A percentile compares a stretch with the other conserved stretches of the same genome.
Conservation (phyloP, 805 yeast genomes). For the Candida maesae region DNA sequence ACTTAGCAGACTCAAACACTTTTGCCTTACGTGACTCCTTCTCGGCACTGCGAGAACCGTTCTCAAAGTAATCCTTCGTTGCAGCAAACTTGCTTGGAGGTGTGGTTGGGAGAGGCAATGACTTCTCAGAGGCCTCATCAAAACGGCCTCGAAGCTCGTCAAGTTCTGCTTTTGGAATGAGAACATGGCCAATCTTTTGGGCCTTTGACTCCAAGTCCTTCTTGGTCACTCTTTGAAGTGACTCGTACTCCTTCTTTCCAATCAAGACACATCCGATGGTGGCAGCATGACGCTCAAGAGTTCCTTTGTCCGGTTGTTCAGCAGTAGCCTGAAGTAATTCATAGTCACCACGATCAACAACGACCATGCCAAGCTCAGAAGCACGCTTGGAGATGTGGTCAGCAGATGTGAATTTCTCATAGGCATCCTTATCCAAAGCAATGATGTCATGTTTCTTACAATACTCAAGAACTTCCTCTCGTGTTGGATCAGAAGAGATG, state of each 20-base stretch:
- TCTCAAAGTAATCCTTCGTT: slow-evolving; percentile 34
- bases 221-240: slow-evolving; percentile 25
- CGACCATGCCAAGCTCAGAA: slow-evolving; percentile 7
- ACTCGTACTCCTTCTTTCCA: slow-evolving; percentile 24
- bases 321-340: slow-evolving; percentile 18
- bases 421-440: slow-evolving; percentile 8
- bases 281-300: slow-evolving; percentile 17
- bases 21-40: slow-evolving; percentile 25
- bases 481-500: slow-evolving; percentile 8
- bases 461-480: slow-evolving; percentile 3
- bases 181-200: slow-evolving; percentile 26
- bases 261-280: slow-evolving; percentile 23
- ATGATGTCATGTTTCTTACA: slow-evolving; percentile 10
- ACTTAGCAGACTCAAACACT: slow-evolving; percentile 31
- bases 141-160: slow-evolving; percentile 7
- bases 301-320: slow-evolving; percentile 23
- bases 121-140: neutral
- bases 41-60: slow-evolving; percentile 28
- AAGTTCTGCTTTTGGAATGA: slow-evolving; percentile 23
- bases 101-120: slow-evolving; percentile 10
- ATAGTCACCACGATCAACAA: slow-evolving; percentile 23
- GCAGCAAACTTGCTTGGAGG: slow-evolving; percentile 30
- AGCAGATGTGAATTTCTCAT: slow-evolving; percentile 12
- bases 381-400: slow-evolving; percentile 8
- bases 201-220: slow-evolving; percentile 30